Conservation (phyloP, 305 asterid genomes). For the Plantago lanceolata region DNA sequence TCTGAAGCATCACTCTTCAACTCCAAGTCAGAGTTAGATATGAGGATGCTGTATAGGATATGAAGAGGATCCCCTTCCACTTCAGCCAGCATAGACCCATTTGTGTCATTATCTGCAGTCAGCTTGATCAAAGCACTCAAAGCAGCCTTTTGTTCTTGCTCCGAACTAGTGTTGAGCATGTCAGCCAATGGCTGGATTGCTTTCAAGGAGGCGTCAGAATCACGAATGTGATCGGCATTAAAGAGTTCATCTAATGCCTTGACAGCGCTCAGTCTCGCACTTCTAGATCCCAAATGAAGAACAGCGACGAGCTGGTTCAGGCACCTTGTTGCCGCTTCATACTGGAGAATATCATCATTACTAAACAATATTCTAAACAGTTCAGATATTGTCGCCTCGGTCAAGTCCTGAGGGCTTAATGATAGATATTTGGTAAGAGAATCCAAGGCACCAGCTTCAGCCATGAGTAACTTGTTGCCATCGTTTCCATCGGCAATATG, state of each 20-base stretch:
- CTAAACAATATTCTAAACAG: slow-evolving; percentile 65
- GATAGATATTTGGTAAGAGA: slow-evolving; percentile 76
- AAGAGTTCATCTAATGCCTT: slow-evolving; percentile 70
- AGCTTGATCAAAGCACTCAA: slow-evolving; percentile 66
- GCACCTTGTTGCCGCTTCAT: slow-evolving; percentile 65
- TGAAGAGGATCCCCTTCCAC: slow-evolving; percentile 64
- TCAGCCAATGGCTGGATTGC: slow-evolving; percentile 82
- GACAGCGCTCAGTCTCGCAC: slow-evolving; percentile 72
- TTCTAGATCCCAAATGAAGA: slow-evolving; percentile 87
- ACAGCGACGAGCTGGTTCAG: slow-evolving; percentile 75
- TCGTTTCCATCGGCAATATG: slow-evolving; percentile 75
- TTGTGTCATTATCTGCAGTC: slow-evolving; percentile 50
- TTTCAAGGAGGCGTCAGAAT: slow-evolving; percentile 63
- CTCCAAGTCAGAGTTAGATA: slow-evolving; percentile 50
- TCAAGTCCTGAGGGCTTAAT: slow-evolving; percentile 78
- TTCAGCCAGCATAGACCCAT: slow-evolving; percentile 57
- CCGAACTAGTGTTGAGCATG: slow-evolving; percentile 57
- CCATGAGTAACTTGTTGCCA: slow-evolving; percentile 66
- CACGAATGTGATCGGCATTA: slow-evolving; percentile 54
- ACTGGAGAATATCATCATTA: slow-evolving; percentile 52
- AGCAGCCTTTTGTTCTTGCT: slow-evolving; percentile 63
- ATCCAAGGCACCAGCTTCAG: slow-evolving; percentile 80
- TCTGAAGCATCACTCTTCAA: slow-evolving; percentile 71
- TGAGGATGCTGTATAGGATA: slow-evolving; percentile 52
- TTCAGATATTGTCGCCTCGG: slow-evolving; percentile 73